phyloP scores from a whole-genome alignment of 2,329 filamentous ascomycete species.

The Pseudofabraea citricarpa region DNA sequence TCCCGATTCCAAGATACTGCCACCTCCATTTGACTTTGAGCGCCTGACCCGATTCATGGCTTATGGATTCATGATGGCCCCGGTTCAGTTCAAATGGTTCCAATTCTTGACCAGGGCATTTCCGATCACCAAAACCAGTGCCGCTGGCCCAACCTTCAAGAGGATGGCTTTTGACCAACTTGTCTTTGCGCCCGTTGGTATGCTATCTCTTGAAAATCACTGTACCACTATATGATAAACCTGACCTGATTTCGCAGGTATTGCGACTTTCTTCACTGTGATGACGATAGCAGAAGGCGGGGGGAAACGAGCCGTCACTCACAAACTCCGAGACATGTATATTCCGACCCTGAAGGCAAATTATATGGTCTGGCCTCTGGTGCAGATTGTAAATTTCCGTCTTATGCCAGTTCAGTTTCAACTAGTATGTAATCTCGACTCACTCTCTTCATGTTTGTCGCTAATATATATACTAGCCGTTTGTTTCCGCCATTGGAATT shows the following conservation, averaged over 20 bases:
- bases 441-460: neutral
- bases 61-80: slow-evolving; percentile 95
- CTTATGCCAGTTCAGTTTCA: slow-evolving; percentile 94
- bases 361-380: slow-evolving; percentile 89
- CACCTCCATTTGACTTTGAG: slow-evolving; percentile 92
- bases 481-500: slow-evolving; percentile 92
- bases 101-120: slow-evolving; percentile 76
- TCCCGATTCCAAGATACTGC: slow-evolving; percentile 55
- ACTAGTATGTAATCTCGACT: slow-evolving; percentile 60
- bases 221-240: neutral
- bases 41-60: slow-evolving; percentile 92
- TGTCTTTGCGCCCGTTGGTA: slow-evolving; percentile 84
- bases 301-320: slow-evolving; percentile 68
- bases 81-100: slow-evolving; percentile 95
- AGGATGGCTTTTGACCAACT: slow-evolving; percentile 89
- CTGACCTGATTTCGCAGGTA: slow-evolving; percentile 48
- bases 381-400: slow-evolving; percentile 95
- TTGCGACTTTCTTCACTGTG: slow-evolving; percentile 86
- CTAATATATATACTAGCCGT: slow-evolving; percentile 56
- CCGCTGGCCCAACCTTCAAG: slow-evolving; percentile 77
- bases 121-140: slow-evolving; percentile 73
- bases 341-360: slow-evolving; percentile 93
- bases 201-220: slow-evolving; percentile 17
- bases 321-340: slow-evolving; percentile 92
- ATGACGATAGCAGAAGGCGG: slow-evolving; percentile 97